Evolutionary conservation across 2,329 filamentous ascomycete species (phyloP).

Genomic region (Trichoderma sp.): DNA sequence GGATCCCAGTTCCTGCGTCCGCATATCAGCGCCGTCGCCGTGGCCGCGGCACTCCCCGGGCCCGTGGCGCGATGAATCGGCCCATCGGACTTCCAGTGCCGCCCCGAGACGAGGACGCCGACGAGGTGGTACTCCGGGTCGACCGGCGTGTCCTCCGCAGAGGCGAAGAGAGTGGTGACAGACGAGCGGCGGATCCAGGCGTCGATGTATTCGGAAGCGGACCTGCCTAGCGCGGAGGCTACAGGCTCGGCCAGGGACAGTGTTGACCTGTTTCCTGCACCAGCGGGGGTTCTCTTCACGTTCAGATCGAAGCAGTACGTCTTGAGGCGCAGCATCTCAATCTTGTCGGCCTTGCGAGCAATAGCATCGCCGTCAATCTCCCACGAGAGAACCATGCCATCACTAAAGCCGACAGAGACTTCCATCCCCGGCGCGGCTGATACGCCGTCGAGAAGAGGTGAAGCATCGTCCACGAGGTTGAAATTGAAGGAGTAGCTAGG

Average conservation of each 20-base stretch:
- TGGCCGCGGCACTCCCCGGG: slow-evolving; percentile 18
- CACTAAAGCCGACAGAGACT: slow-evolving; percentile 36
- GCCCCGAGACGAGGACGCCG: slow-evolving; percentile 33
- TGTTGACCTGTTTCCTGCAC: slow-evolving; percentile 8
- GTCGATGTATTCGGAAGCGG: slow-evolving; percentile 24
- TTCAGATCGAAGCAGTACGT: slow-evolving; percentile 36
- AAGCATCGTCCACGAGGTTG: slow-evolving; percentile 31
- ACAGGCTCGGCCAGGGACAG: slow-evolving; percentile 15
- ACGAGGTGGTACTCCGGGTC: slow-evolving; percentile 27
- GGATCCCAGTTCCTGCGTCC: slow-evolving; percentile 30
- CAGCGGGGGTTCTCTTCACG: slow-evolving; percentile 22
- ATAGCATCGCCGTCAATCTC: slow-evolving; percentile 37
- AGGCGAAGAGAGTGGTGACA: slow-evolving; percentile 24
- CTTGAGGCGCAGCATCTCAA: slow-evolving; percentile 35
- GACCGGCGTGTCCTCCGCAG: neutral
- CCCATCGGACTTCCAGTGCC: slow-evolving; percentile 28
- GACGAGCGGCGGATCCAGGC: slow-evolving; percentile 26
- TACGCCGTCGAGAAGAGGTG: slow-evolving; percentile 30
- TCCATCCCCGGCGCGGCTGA: slow-evolving; percentile 35
- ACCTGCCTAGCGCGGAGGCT: slow-evolving; percentile 24
- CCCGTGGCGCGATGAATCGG: neutral
- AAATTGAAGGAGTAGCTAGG: slow-evolving; percentile 29
- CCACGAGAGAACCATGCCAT: slow-evolving; percentile 36
- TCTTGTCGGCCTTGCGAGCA: slow-evolving; percentile 26
- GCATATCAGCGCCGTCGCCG: slow-evolving; percentile 33